Base-by-base conservation (phyloP, 768 basidiomycete genomes). In the Tulasnella sp. region DNA sequence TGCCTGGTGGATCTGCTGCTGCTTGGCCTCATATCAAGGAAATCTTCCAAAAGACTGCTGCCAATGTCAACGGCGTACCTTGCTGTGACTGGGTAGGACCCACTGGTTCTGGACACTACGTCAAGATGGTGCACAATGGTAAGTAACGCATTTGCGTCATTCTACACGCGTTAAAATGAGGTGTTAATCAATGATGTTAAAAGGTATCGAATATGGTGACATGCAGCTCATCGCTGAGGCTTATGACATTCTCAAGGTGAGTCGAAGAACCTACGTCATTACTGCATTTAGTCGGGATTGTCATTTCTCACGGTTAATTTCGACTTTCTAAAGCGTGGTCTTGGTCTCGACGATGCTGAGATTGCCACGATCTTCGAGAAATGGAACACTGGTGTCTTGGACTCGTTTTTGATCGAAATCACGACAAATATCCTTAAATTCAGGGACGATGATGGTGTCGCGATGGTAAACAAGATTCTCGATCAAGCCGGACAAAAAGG, bases 11-110 rank as follows among this genome's bases (percentile, higher is more conserved):
- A 61, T 88, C 86, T 34, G 62, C 78, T 45, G 84, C 79, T 58
- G 95, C 95, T 28, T 99, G 95, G 95, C 89, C 90, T 22, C 74
- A 76, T 58, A 96, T 99, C 71, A 92, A 96, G 75, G 77, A 88
- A 56, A 98, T 99, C 63, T 99, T 99, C 83, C 95, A 99, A 71
- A 87, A 87, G 67, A 84, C 93, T 45, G 79, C 95, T 57, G 95
- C 95, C 53, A 90, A 98, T 65, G 87, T 83, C 56, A 74, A 88
- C 48, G 90, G 90, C 56, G 87, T 88, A 60, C 95, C 95, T 28
- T 99, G 95, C 74, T 96, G 93, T 66, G 95, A 99, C 71, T 99
- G 95, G 95, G 93, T 99, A 60, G 95, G 95, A 40, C 86, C 92
- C 69, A 83, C 81, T 56, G 95, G 91, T 54, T 73, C 87, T 42